These are phyloP conservation scores for Saturnispora bothae DNA, from an alignment of 805 yeast genomes.

Conservation along the genomic window DNA sequence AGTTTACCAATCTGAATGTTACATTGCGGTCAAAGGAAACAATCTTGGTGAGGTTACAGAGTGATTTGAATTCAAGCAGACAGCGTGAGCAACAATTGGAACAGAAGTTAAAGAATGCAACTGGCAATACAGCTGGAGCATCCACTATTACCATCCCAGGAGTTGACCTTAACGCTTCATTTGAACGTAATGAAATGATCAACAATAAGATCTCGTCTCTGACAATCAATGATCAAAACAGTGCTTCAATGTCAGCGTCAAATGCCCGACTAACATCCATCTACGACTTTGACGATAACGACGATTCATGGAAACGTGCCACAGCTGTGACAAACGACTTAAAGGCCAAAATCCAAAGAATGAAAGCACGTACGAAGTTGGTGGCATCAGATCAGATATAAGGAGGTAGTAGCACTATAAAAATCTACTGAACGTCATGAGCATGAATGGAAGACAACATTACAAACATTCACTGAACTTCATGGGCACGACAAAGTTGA, in stretches of 20 bases:
- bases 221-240: slow-evolving; percentile 22
- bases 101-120: slow-evolving; percentile 14
- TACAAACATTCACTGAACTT: slow-evolving; percentile 2
- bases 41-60: slow-evolving; percentile 46
- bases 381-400: too few species aligned
- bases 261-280: slow-evolving; percentile 12
- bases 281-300: slow-evolving; percentile 34
- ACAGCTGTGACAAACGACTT: slow-evolving; percentile 81
- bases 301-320: slow-evolving; percentile 79
- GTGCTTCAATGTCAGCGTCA: too few species aligned
- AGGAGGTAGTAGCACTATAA: too few species aligned
- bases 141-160: not conserved
- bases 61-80: slow-evolving; percentile 52
- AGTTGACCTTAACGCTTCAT: slow-evolving; percentile 3
- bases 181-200: slow-evolving; percentile 16
- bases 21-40: slow-evolving; percentile 59
- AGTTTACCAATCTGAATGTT: slow-evolving; percentile 40
- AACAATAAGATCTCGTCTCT: slow-evolving; percentile 26
- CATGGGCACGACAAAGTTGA: not conserved
- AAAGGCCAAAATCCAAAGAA: slow-evolving; percentile 78
- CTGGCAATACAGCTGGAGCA: slow-evolving; percentile 1
- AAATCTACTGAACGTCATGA: too few species aligned
- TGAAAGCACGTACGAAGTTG: slow-evolving; percentile 70
- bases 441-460: too few species aligned
- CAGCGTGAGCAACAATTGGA: slow-evolving; percentile 30